phyloP scores from a whole-genome alignment of 2,329 filamentous ascomycete genomes.

The Colletotrichum tamarilloi region DNA sequence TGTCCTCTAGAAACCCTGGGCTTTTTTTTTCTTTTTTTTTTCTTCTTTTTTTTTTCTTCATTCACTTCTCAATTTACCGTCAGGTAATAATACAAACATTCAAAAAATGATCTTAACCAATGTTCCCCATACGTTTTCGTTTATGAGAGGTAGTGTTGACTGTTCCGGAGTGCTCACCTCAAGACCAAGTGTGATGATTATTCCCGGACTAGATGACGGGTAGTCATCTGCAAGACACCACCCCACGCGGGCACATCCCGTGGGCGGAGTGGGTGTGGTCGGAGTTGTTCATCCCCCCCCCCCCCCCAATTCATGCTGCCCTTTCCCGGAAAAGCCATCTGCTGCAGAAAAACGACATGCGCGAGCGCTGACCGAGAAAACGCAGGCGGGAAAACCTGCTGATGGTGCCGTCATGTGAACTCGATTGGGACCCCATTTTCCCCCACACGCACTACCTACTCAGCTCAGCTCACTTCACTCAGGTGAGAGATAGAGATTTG shows the following conservation, averaged over 20 bases:
- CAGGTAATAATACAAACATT: constrained; percentile 23
- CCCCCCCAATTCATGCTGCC: not conserved
- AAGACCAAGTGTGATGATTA: not conserved
- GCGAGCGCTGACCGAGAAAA: not conserved
- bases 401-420: constrained; percentile 19
- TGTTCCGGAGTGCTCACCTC: not conserved
- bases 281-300: not conserved
- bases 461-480: not conserved
- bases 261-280: not conserved
- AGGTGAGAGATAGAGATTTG: not conserved
- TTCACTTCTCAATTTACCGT: constrained; percentile 8
- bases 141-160: not conserved
- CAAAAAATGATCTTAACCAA: not conserved
- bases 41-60: not conserved
- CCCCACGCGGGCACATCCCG: constrained; percentile 8
- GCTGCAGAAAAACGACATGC: constrained; percentile 1
- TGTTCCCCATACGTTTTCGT: not conserved
- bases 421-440: not conserved
- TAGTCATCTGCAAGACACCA: constrained; percentile 14
- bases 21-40: not conserved
- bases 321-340: not conserved
- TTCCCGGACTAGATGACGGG: not conserved
- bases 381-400: constrained; percentile 5
- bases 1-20: constrained; percentile 13
- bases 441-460: not conserved